Conservation (phyloP, 306 rosid genomes). For the Phaseolus lunatus region DNA sequence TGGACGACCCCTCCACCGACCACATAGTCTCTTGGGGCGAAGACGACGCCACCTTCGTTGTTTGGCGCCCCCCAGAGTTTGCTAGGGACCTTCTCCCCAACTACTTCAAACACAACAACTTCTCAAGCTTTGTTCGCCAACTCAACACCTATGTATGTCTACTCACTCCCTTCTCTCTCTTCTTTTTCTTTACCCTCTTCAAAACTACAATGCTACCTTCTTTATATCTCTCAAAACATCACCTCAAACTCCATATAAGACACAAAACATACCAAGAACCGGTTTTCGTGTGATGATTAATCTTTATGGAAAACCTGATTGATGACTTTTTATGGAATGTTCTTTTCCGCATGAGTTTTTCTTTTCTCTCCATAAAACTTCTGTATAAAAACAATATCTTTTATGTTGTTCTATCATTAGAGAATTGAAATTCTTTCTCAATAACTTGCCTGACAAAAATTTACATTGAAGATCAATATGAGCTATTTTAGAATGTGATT, state of each 20-base stretch:
- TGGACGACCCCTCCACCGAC: constrained; percentile 86
- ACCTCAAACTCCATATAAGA: neutral
- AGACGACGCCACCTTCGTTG: constrained; percentile 91
- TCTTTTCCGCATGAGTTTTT: too few relatives aligned
- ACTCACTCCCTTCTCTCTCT: neutral
- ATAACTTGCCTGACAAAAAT: too few relatives aligned
- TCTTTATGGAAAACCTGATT: too few relatives aligned
- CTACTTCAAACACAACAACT: constrained; percentile 97
- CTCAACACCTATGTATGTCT: constrained; percentile 86
- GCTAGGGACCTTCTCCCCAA: constrained; percentile 97
- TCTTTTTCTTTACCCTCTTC: neutral
- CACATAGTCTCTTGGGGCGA: constrained; percentile 99
- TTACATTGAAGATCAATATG: too few relatives aligned
- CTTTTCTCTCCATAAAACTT: too few relatives aligned
- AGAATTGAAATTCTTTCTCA: too few relatives aligned
- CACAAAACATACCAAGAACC: neutral
- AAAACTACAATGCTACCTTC: too few relatives aligned
- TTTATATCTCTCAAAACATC: neutral
- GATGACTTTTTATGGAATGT: too few relatives aligned
- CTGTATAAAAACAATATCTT: too few relatives aligned
- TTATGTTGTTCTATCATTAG: too few relatives aligned
- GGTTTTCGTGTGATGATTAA: too few relatives aligned
- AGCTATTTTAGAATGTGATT: too few relatives aligned
- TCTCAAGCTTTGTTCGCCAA: constrained; percentile 98
- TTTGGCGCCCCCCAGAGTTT: constrained; percentile 96